Evolutionary conservation across 441 rosid species (phyloP).

Genomic region (Macaranga tanarius): DNA sequence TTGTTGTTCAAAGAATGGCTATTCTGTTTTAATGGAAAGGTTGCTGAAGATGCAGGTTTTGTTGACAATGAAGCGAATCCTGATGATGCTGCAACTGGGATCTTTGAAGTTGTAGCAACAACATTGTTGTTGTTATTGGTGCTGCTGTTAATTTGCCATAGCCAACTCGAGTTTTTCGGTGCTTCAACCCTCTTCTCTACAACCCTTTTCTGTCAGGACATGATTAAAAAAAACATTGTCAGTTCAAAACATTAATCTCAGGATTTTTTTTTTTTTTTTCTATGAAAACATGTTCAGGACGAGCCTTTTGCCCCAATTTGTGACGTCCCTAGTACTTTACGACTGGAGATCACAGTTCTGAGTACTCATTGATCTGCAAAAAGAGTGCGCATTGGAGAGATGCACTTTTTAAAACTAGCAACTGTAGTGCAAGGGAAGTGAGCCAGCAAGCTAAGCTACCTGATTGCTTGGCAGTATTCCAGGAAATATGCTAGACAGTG

Average conservation of each 20-base stretch:
- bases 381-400: too few species aligned
- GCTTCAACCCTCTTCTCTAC: conserved; percentile 34
- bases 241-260: conserved; percentile 20
- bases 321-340: neutral
- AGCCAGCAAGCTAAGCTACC: conserved; percentile 27
- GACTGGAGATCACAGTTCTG: neutral
- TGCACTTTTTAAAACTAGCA: too few species aligned
- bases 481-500: conserved; percentile 42
- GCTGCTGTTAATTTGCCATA: conserved; percentile 28
- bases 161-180: conserved; percentile 58
- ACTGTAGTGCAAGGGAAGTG: neutral
- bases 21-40: conserved; percentile 14
- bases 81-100: conserved; percentile 88
- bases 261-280: too few species aligned
- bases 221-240: conserved; percentile 14
- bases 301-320: neutral
- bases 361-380: conserved; percentile 3
- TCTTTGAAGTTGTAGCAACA: conserved; percentile 15
- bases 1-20: neutral
- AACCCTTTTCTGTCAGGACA: conserved; percentile 44
- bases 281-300: neutral
- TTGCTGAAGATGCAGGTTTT: conserved; percentile 29
- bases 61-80: conserved; percentile 65
- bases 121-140: conserved; percentile 15
- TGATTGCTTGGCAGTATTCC: conserved; percentile 25